Evolutionary conservation across 1,284 basidiomycete genomes (phyloP).

Genomic region (Boletus mariae): DNA sequence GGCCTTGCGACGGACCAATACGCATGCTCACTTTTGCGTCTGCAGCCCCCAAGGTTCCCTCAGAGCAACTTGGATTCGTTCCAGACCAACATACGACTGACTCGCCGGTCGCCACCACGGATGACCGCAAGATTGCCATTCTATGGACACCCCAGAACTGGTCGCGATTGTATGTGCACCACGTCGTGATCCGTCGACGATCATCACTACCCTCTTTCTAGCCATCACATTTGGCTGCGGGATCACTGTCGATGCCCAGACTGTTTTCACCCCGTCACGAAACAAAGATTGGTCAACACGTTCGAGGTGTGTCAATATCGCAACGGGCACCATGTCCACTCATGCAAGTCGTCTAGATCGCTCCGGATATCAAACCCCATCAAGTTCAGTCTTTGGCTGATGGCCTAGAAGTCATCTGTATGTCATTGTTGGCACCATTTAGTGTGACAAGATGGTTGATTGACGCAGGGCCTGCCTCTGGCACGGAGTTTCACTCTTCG

Average conservation of each 20-base stretch:
- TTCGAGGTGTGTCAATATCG: constrained; percentile 55
- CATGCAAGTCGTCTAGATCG: constrained; percentile 53
- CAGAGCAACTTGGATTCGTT: constrained; percentile 29
- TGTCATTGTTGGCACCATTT: not conserved
- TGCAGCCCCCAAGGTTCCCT: constrained; percentile 15
- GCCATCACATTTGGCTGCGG: constrained; percentile 70
- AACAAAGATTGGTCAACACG: constrained; percentile 86
- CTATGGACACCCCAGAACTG: constrained; percentile 64
- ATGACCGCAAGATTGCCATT: constrained; percentile 58
- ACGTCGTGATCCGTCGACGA: not conserved
- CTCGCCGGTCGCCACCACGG: constrained; percentile 54
- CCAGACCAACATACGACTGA: constrained; percentile 28
- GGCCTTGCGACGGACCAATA: no score
- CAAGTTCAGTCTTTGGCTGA: constrained; percentile 57
- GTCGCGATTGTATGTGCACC: constrained; percentile 62
- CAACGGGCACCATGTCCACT: constrained; percentile 1
- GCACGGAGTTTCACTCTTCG: constrained; percentile 57
- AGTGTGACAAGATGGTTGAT: not conserved
- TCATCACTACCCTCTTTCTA: constrained; percentile 24
- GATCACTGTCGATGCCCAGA: constrained; percentile 88
- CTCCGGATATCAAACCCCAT: constrained; percentile 65
- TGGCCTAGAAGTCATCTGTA: constrained; percentile 70
- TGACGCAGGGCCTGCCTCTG: constrained; percentile 54
- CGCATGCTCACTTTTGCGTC: constrained; percentile 7
- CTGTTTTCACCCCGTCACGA: constrained; percentile 88